Conservation (phyloP, 1,284 basidiomycete genomes). For the Hymenochaete sp. region DNA sequence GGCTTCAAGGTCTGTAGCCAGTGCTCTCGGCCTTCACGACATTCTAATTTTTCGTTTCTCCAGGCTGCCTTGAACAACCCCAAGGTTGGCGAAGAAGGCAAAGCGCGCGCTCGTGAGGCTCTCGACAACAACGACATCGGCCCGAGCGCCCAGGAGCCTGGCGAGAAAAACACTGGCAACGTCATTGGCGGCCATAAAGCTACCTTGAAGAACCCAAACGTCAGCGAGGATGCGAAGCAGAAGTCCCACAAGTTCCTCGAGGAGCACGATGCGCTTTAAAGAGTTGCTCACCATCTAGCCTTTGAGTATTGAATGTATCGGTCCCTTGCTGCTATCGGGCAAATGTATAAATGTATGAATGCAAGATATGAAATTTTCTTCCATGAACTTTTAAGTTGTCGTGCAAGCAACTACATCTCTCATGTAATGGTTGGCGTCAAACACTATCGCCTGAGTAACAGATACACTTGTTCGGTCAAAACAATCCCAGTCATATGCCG, state of each 20-base stretch:
- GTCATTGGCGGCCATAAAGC: slow-evolving; percentile 24
- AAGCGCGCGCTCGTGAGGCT: slow-evolving; percentile 38
- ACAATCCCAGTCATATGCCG: slow-evolving; percentile 90
- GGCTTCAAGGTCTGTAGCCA: too few species aligned
- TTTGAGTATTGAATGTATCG: background rate
- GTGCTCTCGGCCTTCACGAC: too few species aligned
- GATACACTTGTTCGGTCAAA: slow-evolving; percentile 87
- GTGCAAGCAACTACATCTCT: background rate
- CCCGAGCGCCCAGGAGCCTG: background rate
- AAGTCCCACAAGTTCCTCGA: slow-evolving; percentile 23
- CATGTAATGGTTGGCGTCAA: background rate
- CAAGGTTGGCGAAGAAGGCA: slow-evolving; percentile 41
- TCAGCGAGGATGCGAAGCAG: slow-evolving; percentile 24
- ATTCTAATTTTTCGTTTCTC: background rate
- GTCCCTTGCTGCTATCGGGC: background rate
- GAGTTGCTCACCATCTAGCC: background rate
- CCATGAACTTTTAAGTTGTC: background rate
- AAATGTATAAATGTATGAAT: background rate
- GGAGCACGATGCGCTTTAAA: slow-evolving; percentile 15
- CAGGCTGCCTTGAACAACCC: slow-evolving; percentile 34
- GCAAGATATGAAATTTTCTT: background rate
- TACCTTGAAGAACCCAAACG: slow-evolving; percentile 23
- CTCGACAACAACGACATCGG: slow-evolving; percentile 32
- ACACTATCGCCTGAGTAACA: slow-evolving; percentile 75
- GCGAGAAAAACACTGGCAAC: slow-evolving; percentile 17